Percentiles rank a stretch among this genome's conserved stretches.
These are phyloP conservation scores for Coniella vitis DNA, from an alignment of 2,329 filamentous ascomycete species.

Conservation along the genomic window DNA sequence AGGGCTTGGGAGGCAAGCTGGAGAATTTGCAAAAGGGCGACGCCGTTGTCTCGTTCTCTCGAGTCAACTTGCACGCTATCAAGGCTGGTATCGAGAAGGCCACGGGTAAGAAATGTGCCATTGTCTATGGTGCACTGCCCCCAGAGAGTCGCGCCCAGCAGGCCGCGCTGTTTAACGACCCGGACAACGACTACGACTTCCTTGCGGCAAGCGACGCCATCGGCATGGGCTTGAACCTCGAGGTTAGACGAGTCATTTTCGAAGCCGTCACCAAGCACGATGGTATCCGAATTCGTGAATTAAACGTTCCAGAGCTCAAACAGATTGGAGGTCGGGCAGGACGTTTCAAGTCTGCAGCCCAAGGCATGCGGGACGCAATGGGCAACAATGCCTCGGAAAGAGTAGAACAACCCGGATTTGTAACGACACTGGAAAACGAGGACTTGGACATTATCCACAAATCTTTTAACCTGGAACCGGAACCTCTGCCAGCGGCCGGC, in stretches of 20 bases:
- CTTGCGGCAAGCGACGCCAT: constrained; percentile 93
- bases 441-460: constrained; percentile 59
- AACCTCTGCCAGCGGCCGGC: constrained; percentile 63
- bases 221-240: constrained; percentile 93
- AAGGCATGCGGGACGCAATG: constrained; percentile 32
- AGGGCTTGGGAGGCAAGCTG: constrained; percentile 58
- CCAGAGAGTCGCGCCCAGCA: constrained; percentile 91
- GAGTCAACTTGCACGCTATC: constrained; percentile 72
- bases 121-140: constrained; percentile 86
- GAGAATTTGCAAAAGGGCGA: constrained; percentile 76
- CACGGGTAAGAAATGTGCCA: constrained; percentile 77
- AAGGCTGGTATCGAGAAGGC: constrained; percentile 68
- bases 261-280: constrained; percentile 70
- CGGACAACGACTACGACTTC: constrained; percentile 90
- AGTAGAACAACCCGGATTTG: constrained; percentile 49
- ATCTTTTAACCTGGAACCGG: constrained; percentile 57
- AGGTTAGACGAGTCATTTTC: constrained; percentile 85
- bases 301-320: constrained; percentile 75
- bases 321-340: constrained; percentile 93
- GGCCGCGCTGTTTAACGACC: constrained; percentile 89
- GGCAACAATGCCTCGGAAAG: neutral
- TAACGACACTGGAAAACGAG: constrained; percentile 67
- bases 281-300: constrained; percentile 45
- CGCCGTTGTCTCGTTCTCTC: constrained; percentile 80
- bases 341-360: constrained; percentile 67